Percentiles rank a stretch among this genome's conserved stretches.
Conservation (phyloP, 371 early-diverging fungal species). For the Nematocida sp. region DNA sequence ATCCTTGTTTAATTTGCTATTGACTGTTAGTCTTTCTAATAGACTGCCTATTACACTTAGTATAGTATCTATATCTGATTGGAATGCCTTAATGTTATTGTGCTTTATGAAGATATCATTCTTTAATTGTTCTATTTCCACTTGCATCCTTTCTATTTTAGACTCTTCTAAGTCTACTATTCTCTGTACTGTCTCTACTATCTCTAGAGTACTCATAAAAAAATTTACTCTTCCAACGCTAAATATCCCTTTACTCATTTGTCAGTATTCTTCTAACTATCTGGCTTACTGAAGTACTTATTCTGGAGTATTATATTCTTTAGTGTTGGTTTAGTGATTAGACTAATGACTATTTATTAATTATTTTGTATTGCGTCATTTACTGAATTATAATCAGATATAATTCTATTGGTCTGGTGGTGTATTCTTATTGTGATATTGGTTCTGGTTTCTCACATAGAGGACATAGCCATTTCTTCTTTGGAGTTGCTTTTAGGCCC, state of each 20-base stretch:
- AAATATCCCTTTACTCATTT: too few species aligned
- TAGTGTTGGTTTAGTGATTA: too few species aligned
- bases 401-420: too few species aligned
- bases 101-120: background rate
- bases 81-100: background rate
- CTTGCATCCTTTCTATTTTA: background rate
- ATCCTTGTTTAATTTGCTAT: slow-evolving; percentile 2
- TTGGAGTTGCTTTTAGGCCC: slow-evolving; percentile 73
- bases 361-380: too few species aligned
- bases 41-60: background rate
- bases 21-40: background rate
- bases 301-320: too few species aligned
- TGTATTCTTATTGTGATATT: too few species aligned
- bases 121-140: background rate
- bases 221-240: too few species aligned
- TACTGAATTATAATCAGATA: too few species aligned
- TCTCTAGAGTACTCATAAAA: slow-evolving; percentile 5
- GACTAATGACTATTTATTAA: too few species aligned
- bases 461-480: slow-evolving; percentile 82
- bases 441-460: slow-evolving; percentile 65
- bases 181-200: slow-evolving; percentile 13
- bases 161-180: slow-evolving; percentile 18
- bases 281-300: too few species aligned
- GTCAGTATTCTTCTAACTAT: too few species aligned
- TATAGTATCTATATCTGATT: background rate